phyloP scores from a whole-genome alignment of 2,329 filamentous ascomycete genomes.

The Aspergillus floridensis region DNA sequence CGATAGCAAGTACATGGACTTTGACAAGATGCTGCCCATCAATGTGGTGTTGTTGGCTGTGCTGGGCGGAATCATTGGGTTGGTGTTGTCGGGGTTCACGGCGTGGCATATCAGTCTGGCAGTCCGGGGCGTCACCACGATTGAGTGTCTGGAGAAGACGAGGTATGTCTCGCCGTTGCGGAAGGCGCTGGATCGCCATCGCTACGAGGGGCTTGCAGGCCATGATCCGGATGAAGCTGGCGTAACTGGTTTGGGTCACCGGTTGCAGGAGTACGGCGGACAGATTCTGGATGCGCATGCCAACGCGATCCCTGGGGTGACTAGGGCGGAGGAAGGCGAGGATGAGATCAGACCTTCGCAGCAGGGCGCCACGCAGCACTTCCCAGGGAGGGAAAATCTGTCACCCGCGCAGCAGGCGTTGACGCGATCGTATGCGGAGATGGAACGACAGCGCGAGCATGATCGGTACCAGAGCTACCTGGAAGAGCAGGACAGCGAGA shows the following conservation, averaged over 20 bases:
- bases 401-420: constrained; percentile 48
- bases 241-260: constrained; percentile 35
- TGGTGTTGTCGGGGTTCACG: constrained; percentile 87
- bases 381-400: constrained; percentile 19
- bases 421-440: constrained; percentile 50
- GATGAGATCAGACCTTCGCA: constrained; percentile 53
- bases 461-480: constrained; percentile 76
- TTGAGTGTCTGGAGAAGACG: constrained; percentile 94
- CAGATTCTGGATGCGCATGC: constrained; percentile 79
- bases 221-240: constrained; percentile 16
- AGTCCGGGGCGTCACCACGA: constrained; percentile 79
- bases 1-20: constrained; percentile 68
- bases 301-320: constrained; percentile 76
- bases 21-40: constrained; percentile 66
- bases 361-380: constrained; percentile 9
- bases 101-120: constrained; percentile 87
- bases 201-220: constrained; percentile 51
- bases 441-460: constrained; percentile 63
- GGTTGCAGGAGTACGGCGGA: constrained; percentile 63
- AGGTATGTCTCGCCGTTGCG: constrained; percentile 82
- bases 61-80: constrained; percentile 81
- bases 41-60: constrained; percentile 89
- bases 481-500: constrained; percentile 82
- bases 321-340: constrained; percentile 78
- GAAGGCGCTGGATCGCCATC: constrained; percentile 65